Percentiles rank a stretch among this genome's conserved stretches.
These are phyloP conservation scores for Coemansia sp. DNA, from an alignment of 192 early-diverging fungal species.

Conservation along the genomic window DNA sequence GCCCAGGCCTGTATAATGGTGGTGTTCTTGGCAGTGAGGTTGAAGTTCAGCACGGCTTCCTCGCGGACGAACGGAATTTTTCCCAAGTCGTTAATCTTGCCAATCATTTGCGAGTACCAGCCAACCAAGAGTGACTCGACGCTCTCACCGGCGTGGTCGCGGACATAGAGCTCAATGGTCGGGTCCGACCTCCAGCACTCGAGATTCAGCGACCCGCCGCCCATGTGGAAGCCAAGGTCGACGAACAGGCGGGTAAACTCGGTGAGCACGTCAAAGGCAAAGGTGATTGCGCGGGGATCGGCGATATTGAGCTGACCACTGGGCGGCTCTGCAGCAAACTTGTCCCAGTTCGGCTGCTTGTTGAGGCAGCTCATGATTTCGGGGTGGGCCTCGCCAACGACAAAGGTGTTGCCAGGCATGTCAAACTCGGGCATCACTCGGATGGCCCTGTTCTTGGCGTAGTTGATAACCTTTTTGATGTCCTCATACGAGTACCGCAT, in stretches of 20 bases:
- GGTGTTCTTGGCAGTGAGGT: slow-evolving; percentile 57
- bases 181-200: slow-evolving; percentile 65
- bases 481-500: slow-evolving; percentile 74
- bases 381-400: slow-evolving; percentile 56
- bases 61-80: slow-evolving; percentile 73
- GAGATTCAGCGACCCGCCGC: slow-evolving; percentile 66
- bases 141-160: slow-evolving; percentile 49
- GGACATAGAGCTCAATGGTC: slow-evolving; percentile 39
- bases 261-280: slow-evolving; percentile 63
- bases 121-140: slow-evolving; percentile 34
- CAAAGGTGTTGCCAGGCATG: slow-evolving; percentile 72
- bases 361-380: slow-evolving; percentile 62
- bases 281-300: slow-evolving; percentile 61
- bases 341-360: slow-evolving; percentile 61
- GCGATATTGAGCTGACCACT: slow-evolving; percentile 78
- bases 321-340: slow-evolving; percentile 66
- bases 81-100: slow-evolving; percentile 55
- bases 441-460: slow-evolving; percentile 71
- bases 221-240: slow-evolving; percentile 71
- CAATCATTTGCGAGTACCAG: slow-evolving; percentile 34
- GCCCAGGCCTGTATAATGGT: slow-evolving; percentile 68
- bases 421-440: slow-evolving; percentile 89
- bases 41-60: slow-evolving; percentile 60
- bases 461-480: slow-evolving; percentile 65
- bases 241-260: slow-evolving; percentile 66